A percentile compares a stretch with the other conserved stretches of the same genome.
Conservation (phyloP, 805 yeast genomes). For the Monosporozyma solicola region DNA sequence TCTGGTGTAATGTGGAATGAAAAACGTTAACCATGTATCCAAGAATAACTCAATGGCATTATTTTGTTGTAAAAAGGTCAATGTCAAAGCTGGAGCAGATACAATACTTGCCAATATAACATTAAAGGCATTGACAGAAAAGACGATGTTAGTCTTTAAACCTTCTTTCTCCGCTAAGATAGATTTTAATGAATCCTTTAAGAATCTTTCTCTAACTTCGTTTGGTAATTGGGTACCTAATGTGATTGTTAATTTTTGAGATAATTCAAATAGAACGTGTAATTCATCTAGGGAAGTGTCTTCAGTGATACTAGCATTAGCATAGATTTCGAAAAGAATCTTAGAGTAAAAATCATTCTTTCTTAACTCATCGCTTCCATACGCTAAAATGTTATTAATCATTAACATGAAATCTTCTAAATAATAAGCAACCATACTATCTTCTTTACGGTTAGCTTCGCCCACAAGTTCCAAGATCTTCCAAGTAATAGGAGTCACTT, state of each 20-base stretch:
- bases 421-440: conserved; percentile 51
- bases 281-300: conserved; percentile 52
- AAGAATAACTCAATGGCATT: conserved; percentile 45
- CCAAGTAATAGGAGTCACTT: conserved; percentile 70
- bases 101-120: conserved; percentile 56
- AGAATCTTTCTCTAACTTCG: conserved; percentile 37
- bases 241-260: conserved; percentile 54
- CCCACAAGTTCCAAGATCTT: conserved; percentile 46
- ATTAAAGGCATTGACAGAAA: conserved; percentile 35
- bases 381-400: conserved; percentile 63
- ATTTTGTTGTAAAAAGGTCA: conserved; percentile 40
- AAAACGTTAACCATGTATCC: conserved; percentile 30
- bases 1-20: conserved; percentile 45
- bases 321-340: conserved; percentile 45
- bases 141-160: conserved; percentile 22
- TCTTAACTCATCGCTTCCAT: conserved; percentile 44
- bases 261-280: conserved; percentile 49
- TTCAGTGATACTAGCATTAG: conserved; percentile 33
- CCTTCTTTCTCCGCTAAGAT: conserved; percentile 18
- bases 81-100: conserved; percentile 47
- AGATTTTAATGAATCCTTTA: conserved; percentile 36
- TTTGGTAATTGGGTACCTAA: conserved; percentile 39
- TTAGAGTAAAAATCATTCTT: conserved; percentile 38
- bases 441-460: conserved; percentile 26
- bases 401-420: conserved; percentile 70